Conservation (phyloP, 441 rosid genomes). For the Jatropha podagrica region DNA sequence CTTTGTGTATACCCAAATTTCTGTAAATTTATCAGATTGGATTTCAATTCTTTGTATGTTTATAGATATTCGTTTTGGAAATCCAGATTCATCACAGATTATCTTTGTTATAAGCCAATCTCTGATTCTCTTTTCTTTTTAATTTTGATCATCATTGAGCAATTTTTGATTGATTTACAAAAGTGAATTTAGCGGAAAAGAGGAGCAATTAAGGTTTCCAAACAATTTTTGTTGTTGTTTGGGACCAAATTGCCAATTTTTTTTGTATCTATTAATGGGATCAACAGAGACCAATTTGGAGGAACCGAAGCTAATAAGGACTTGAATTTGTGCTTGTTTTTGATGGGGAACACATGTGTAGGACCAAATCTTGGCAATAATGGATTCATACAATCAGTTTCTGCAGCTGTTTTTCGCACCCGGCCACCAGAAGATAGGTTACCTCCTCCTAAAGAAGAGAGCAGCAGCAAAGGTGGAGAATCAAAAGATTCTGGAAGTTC, state of each 20-base stretch:
- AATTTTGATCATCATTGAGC: not conserved
- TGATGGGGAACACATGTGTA: slow-evolving; percentile 88
- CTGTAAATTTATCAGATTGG: slow-evolving; percentile 3
- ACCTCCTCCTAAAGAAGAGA: slow-evolving; percentile 40
- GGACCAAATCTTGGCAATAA: slow-evolving; percentile 67
- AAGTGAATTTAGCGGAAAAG: not conserved
- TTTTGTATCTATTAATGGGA: slow-evolving; percentile 25
- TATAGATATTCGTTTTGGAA: not conserved
- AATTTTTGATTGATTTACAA: not conserved
- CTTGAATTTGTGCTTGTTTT: slow-evolving; percentile 25
- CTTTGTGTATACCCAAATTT: not conserved
- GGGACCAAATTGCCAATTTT: slow-evolving; percentile 19
- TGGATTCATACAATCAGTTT: slow-evolving; percentile 75
- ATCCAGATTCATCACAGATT: not conserved
- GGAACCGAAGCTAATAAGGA: slow-evolving; percentile 27
- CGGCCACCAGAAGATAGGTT: slow-evolving; percentile 55
- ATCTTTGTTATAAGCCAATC: not conserved
- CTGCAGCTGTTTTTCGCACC: slow-evolving; percentile 69
- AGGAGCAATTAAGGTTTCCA: slow-evolving; percentile 16
- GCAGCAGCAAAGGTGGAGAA: slow-evolving; percentile 24
- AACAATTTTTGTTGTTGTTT: slow-evolving; percentile 8
- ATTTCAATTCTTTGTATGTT: slow-evolving; percentile 8
- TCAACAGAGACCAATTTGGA: slow-evolving; percentile 18
- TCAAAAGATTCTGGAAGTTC: slow-evolving; percentile 28
- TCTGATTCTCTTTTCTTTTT: not conserved